Conservation (phyloP, 192 early-diverging fungal species). For the Backusella luteola region DNA sequence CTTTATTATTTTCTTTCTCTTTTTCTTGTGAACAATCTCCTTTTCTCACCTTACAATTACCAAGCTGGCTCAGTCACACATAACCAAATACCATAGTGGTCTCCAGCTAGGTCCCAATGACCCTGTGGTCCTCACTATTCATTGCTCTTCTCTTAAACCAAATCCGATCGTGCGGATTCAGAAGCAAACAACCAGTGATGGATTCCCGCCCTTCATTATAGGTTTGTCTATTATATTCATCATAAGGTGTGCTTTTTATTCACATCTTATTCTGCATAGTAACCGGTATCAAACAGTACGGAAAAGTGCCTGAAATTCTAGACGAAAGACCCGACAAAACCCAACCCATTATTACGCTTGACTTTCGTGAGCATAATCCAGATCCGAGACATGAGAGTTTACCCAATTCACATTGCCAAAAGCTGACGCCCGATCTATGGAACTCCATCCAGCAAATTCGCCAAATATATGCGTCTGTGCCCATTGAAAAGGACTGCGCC, state of each 20-base stretch:
- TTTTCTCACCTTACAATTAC: neutral
- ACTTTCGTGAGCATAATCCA: conserved; percentile 1
- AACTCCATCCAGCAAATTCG: neutral
- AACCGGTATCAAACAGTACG: neutral
- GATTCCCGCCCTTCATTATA: neutral
- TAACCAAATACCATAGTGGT: neutral
- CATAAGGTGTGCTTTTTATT: neutral
- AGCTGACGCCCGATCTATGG: neutral
- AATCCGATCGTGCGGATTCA: neutral
- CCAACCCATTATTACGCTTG: neutral
- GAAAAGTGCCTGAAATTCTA: neutral
- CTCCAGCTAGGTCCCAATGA: neutral
- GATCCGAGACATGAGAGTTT: neutral
- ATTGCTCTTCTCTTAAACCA: neutral
- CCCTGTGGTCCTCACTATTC: neutral
- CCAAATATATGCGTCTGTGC: neutral
- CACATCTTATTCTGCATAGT: neutral
- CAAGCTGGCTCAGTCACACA: neutral
- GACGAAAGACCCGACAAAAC: neutral
- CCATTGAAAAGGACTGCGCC: neutral
- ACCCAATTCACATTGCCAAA: neutral
- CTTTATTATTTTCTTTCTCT: neutral
- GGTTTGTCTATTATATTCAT: neutral
- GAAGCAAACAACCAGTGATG: neutral
- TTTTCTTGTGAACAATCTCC: neutral